A percentile compares a stretch with the other conserved stretches of the same genome.
Evolutionary conservation across 2,329 filamentous ascomycete species (phyloP).

Genomic region (Stemphylium lycopersici): DNA sequence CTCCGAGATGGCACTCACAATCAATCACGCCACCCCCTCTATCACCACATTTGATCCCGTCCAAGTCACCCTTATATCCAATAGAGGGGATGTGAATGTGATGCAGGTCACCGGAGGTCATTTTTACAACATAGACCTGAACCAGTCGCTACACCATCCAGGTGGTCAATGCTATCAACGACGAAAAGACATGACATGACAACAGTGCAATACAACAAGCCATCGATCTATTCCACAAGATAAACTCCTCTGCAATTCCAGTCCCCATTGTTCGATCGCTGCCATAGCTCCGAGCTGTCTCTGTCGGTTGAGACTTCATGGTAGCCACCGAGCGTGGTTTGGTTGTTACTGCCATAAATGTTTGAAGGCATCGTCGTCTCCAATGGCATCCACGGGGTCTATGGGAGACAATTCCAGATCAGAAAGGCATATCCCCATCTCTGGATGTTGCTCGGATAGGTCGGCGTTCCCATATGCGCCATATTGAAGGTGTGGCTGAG

Average conservation of each 20-base stretch:
- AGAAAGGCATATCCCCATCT: conserved; percentile 7
- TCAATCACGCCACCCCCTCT: background rate
- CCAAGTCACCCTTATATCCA: no score
- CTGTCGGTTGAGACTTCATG: background rate
- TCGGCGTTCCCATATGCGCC: background rate
- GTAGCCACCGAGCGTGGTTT: background rate
- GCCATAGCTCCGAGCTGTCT: background rate
- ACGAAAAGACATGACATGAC: background rate
- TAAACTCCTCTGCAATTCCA: no score
- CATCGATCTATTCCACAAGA: no score
- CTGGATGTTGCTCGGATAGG: conserved; percentile 3
- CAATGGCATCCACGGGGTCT: background rate
- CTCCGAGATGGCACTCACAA: background rate
- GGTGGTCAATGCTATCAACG: background rate
- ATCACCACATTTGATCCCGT: no score
- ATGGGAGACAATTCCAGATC: conserved; percentile 5
- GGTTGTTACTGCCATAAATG: conserved; percentile 2
- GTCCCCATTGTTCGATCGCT: no score
- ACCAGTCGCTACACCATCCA: background rate
- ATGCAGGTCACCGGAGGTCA: no score
- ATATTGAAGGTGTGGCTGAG: background rate
- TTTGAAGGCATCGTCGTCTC: background rate
- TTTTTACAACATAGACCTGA: no score
- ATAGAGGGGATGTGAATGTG: no score
- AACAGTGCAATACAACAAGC: background rate